A percentile compares a stretch with the other conserved stretches of the same genome.
phyloP scores from a whole-genome alignment of 192 early-diverging fungal genomes.

The Diversispora eburnea region DNA sequence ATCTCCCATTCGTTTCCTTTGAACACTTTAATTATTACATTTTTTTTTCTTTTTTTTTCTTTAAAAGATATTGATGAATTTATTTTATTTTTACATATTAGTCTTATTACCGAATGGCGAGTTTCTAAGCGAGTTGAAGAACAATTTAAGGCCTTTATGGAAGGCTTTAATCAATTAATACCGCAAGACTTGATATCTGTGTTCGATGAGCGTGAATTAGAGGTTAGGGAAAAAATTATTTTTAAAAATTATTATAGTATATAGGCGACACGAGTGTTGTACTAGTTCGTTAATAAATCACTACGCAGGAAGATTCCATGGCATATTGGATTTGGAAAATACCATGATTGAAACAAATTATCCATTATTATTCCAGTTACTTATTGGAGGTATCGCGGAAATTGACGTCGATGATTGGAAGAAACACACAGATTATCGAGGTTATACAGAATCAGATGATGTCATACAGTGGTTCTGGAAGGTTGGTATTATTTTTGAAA shows the following conservation, averaged over 20 bases:
- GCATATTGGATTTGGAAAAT: neutral
- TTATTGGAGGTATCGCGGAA: constrained; percentile 95
- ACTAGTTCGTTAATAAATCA: neutral
- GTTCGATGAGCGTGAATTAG: constrained; percentile 97
- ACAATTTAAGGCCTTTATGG: constrained; percentile 92
- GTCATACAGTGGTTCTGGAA: constrained; percentile 97
- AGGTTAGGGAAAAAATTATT: constrained; percentile 35
- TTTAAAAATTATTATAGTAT: neutral
- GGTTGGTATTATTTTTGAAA: constrained; percentile 32
- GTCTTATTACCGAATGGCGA: constrained; percentile 81
- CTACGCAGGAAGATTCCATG: neutral
- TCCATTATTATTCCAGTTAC: constrained; percentile 44
- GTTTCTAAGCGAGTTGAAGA: constrained; percentile 89
- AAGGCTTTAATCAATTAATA: constrained; percentile 93
- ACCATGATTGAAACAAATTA: constrained; percentile 16
- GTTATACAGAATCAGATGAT: constrained; percentile 95
- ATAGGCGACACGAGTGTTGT: neutral
- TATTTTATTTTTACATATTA: constrained; percentile 8
- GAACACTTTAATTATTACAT: neutral
- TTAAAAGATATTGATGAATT: neutral
- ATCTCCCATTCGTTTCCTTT: neutral
- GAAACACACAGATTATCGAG: constrained; percentile 97
- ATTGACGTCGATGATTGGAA: constrained; percentile 99
- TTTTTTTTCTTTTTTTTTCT: constrained; percentile 6
- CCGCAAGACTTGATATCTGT: constrained; percentile 93